Evolutionary conservation across 495 filamentous ascomycete genomes (phyloP).

Genomic region (Penicillium cosmopolitanum): DNA sequence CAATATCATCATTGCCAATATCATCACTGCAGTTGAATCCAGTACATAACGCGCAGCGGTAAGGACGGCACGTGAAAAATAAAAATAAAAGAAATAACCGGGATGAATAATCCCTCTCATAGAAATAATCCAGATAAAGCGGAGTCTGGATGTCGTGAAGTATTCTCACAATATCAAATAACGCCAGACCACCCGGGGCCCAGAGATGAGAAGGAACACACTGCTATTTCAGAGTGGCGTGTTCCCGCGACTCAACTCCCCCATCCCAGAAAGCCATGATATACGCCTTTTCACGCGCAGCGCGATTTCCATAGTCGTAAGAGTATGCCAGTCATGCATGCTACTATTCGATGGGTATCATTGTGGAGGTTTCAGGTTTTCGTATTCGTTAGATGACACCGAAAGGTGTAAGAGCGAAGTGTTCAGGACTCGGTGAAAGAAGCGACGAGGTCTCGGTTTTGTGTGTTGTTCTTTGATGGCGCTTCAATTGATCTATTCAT

Average conservation of each 20-base stretch:
- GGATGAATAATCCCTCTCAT: not conserved
- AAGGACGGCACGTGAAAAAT: too few species aligned
- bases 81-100: not conserved
- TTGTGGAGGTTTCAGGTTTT: not conserved
- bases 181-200: not conserved
- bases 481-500: constrained; percentile 49
- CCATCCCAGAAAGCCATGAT: not conserved
- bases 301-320: constrained; percentile 13
- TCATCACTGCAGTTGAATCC: constrained; percentile 1
- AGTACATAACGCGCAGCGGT: not conserved
- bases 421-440: constrained; percentile 32
- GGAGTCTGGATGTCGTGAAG: constrained; percentile 3
- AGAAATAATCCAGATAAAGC: constrained; percentile 4
- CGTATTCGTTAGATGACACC: constrained; percentile 21
- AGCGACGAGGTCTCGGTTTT: constrained; percentile 32
- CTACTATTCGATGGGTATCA: not conserved
- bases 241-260: too few species aligned
- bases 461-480: constrained; percentile 48
- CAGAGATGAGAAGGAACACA: not conserved
- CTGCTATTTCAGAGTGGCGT: not conserved
- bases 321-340: constrained; percentile 17
- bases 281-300: constrained; percentile 9
- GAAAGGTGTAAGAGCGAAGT: constrained; percentile 33
- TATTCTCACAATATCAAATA: not conserved
- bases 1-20: constrained; percentile 2